phyloP scores from a whole-genome alignment of 352 stramenopile genomes.

The Globisporangium cystogenes region DNA sequence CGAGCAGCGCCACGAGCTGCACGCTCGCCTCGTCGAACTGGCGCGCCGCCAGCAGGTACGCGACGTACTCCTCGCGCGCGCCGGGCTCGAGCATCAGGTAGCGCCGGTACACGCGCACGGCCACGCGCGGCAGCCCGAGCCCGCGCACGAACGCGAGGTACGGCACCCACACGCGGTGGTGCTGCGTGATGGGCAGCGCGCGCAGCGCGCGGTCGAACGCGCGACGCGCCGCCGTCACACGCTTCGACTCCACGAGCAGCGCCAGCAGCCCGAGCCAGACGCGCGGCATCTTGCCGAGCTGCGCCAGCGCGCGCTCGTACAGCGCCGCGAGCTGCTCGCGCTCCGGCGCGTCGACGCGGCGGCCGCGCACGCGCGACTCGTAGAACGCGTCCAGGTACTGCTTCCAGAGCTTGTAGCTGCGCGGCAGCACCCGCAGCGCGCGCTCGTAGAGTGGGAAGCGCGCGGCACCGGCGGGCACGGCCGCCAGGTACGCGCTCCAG shows the following conservation, averaged over 20 bases:
- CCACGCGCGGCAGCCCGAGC: conserved; percentile 67
- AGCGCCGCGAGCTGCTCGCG: conserved; percentile 37
- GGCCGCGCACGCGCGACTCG: conserved; percentile 53
- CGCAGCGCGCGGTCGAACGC: conserved; percentile 95
- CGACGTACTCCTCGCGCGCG: conserved; percentile 67
- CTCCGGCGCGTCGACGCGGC: conserved; percentile 44
- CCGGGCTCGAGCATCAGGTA: conserved; percentile 85
- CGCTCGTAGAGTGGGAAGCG: conserved; percentile 83
- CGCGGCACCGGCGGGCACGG: conserved; percentile 8
- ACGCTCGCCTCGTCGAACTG: conserved; percentile 79
- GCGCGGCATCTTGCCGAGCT: conserved; percentile 95
- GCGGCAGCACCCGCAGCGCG: conserved; percentile 75
- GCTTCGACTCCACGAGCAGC: conserved; percentile 69
- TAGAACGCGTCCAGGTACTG: conserved; percentile 73
- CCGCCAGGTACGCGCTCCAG: conserved; percentile 69
- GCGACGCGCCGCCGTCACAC: conserved; percentile 74
- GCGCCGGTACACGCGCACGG: conserved; percentile 80
- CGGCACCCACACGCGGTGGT: conserved; percentile 94
- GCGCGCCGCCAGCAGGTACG: conserved; percentile 66
- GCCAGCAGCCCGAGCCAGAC: conserved; percentile 94
- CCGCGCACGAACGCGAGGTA: conserved; percentile 90
- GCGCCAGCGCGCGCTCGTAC: conserved; percentile 89
- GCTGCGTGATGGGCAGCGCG: conserved; percentile 96
- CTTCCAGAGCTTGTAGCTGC: conserved; percentile 96
- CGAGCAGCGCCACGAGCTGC: conserved; percentile 78